Evolutionary conservation across 2,329 filamentous ascomycete genomes (phyloP), one percentile per base, ranked within the genome.

Genomic region (Cadophora luteo-olivacea): DNA sequence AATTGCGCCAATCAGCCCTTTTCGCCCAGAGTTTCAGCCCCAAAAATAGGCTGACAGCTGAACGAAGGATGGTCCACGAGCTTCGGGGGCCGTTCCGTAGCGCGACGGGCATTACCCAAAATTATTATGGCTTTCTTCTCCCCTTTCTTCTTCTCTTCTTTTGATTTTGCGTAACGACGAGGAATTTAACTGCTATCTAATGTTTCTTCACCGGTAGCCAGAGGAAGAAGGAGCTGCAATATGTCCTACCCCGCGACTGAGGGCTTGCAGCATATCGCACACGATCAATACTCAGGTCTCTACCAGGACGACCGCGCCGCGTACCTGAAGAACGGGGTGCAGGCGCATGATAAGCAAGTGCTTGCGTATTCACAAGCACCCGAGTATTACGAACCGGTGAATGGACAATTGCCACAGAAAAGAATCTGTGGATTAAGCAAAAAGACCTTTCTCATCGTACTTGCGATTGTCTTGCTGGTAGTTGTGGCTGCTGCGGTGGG

Each of bases 181-280:
- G 6, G 8, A 22, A 36, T n/a, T 9, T 22, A 29, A 57, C 3
- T 57, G 54, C 54, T 29, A 57, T 57, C 32, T 36, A 22, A 57
- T 57, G 54, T n/a, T 6, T 36, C 11, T 36, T 36, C 29, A 7
- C 3, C 51, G 8, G 25, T 55, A 57, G 32, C 19, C 29, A n/a
- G 32, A 57, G 7, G 9, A 22, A n/a, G n/a, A 36, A 22, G 32
- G 19, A 33, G 14, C 29, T 57, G 54, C 32, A 57, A 36, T 36
- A 57, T 57, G 54, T 57, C 54, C 29, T 57, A 57, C 32, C 54
- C 54, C 29, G 54, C 54, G 29, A 57, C 29, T 7, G 54, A 57
- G 19, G 54, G 54, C 19, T 36, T 57, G 29, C 54, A 57, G 54
- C 54, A 57, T 19, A 57, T 57, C 54, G 19, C 29, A 36, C 54